These are phyloP conservation scores for Diaporthe humulicola DNA, from an alignment of 2,329 filamentous ascomycete species.

Conservation along the genomic window DNA sequence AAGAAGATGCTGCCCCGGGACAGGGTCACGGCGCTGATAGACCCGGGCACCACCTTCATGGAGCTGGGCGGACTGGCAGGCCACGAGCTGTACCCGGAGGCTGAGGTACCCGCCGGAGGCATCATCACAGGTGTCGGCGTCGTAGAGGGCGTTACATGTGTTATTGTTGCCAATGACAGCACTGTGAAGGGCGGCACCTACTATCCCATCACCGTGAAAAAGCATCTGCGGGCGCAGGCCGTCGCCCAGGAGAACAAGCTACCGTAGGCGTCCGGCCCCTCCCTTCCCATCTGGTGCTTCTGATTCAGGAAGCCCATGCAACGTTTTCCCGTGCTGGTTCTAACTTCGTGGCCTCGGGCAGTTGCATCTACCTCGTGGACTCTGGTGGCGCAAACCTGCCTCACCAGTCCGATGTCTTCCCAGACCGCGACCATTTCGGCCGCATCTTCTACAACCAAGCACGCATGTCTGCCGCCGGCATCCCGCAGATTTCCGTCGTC, in stretches of 20 bases:
- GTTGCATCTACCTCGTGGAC: constrained; percentile 95
- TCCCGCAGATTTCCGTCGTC: constrained; percentile 94
- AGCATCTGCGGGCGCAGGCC: constrained; percentile 92
- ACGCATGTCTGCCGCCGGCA: constrained; percentile 87
- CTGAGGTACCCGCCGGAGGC: constrained; percentile 88
- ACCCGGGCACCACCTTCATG: constrained; percentile 90
- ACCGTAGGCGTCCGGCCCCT: constrained; percentile 61
- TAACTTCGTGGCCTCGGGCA: constrained; percentile 44
- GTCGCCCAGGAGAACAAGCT: constrained; percentile 89
- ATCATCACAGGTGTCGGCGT: constrained; percentile 94
- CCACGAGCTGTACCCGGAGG: constrained; percentile 85
- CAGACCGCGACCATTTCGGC: constrained; percentile 93
- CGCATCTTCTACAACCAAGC: constrained; percentile 99
- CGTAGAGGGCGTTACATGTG: constrained; percentile 90
- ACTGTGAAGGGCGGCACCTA: constrained; percentile 98
- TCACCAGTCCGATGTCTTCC: constrained; percentile 95
- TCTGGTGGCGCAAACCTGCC: constrained; percentile 96
- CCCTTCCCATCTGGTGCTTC: neutral
- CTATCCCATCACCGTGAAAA: constrained; percentile 97
- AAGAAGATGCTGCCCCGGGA: constrained; percentile 97
- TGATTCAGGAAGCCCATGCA: neutral
- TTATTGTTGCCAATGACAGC: constrained; percentile 96
- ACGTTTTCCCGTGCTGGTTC: constrained; percentile 20
- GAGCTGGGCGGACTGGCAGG: constrained; percentile 95
- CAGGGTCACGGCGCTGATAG: constrained; percentile 86